Evolutionary conservation across 345 rosid species (phyloP).

Genomic region (Ceriops tagal): DNA sequence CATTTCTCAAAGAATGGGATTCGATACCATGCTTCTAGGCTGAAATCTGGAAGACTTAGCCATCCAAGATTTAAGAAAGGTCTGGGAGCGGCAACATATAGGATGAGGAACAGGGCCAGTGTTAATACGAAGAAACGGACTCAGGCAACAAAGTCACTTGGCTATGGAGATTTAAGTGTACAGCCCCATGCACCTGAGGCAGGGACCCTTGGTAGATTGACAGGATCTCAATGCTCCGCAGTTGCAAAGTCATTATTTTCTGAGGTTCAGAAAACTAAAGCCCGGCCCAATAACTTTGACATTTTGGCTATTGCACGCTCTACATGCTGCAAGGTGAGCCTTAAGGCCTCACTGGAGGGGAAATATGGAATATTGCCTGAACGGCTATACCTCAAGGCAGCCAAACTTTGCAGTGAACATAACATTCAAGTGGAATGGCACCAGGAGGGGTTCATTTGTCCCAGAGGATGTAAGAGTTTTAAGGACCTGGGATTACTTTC

Average conservation of each 20-base stretch:
- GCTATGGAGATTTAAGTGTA: slow-evolving; percentile 27
- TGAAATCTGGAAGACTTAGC: slow-evolving; percentile 89
- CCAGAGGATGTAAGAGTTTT: slow-evolving; percentile 67
- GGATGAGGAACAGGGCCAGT: slow-evolving; percentile 64
- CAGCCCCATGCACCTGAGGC: slow-evolving; percentile 37
- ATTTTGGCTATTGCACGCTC: slow-evolving; percentile 71
- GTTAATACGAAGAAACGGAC: slow-evolving; percentile 70
- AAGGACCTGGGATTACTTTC: slow-evolving; percentile 35
- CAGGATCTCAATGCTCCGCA: slow-evolving; percentile 58
- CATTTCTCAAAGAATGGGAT: slow-evolving; percentile 67
- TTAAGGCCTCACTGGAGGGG: slow-evolving; percentile 67
- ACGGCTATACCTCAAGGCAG: slow-evolving; percentile 74
- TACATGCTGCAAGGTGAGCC: slow-evolving; percentile 80
- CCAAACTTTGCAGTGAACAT: slow-evolving; percentile 87
- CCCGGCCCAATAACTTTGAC: slow-evolving; percentile 78
- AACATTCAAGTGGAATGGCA: slow-evolving; percentile 83
- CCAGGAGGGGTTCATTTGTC: slow-evolving; percentile 61
- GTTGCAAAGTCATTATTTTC: slow-evolving; percentile 70
- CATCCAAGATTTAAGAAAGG: slow-evolving; percentile 84
- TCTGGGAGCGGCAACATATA: slow-evolving; percentile 66
- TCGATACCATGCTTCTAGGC: slow-evolving; percentile 62
- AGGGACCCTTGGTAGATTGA: slow-evolving; percentile 44
- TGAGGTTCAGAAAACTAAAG: slow-evolving; percentile 64
- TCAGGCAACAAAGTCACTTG: slow-evolving; percentile 58
- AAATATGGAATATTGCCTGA: slow-evolving; percentile 73